Evolutionary conservation across 1,284 basidiomycete species (phyloP).

Genomic region (Schizopora paradoxa): DNA sequence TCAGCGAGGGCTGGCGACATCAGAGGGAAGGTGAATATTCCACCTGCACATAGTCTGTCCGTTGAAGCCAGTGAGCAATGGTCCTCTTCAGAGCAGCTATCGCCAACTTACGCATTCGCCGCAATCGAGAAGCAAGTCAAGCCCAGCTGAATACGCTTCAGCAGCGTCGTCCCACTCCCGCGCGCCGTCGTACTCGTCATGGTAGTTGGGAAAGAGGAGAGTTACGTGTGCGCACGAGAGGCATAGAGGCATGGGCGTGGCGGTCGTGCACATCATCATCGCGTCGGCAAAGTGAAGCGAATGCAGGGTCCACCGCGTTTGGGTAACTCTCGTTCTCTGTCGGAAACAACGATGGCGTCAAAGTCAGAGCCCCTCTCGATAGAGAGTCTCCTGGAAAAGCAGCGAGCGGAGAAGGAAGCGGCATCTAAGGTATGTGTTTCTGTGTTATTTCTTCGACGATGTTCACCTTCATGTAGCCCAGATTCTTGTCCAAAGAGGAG

Average conservation of each 20-base stretch:
- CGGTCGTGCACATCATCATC: background rate
- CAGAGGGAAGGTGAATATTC: conserved; percentile 71
- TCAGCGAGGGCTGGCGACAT: conserved; percentile 56
- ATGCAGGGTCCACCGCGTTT: background rate
- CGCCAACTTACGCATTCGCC: conserved; percentile 52
- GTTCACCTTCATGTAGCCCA: conserved; percentile 51
- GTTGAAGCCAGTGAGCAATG: background rate
- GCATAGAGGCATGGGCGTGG: background rate
- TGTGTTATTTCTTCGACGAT: conserved; percentile 7
- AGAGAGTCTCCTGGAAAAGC: conserved; percentile 79
- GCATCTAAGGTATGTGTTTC: conserved; percentile 67
- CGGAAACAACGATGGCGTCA: background rate
- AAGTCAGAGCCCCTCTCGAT: conserved; percentile 70
- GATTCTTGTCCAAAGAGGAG: conserved; percentile 84
- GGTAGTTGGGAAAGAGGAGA: conserved; percentile 7
- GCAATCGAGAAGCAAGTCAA: conserved; percentile 51
- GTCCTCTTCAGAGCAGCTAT: conserved; percentile 5
- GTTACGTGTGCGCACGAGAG: background rate
- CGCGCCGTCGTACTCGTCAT: background rate
- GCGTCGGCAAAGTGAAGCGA: background rate
- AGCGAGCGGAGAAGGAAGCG: conserved; percentile 82
- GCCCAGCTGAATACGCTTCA: conserved; percentile 21
- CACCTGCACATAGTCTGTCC: conserved; percentile 60
- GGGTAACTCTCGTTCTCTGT: background rate
- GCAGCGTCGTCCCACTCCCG: background rate